Base-by-base conservation (phyloP, 768 basidiomycete species). In the Myochromella boudieri region DNA sequence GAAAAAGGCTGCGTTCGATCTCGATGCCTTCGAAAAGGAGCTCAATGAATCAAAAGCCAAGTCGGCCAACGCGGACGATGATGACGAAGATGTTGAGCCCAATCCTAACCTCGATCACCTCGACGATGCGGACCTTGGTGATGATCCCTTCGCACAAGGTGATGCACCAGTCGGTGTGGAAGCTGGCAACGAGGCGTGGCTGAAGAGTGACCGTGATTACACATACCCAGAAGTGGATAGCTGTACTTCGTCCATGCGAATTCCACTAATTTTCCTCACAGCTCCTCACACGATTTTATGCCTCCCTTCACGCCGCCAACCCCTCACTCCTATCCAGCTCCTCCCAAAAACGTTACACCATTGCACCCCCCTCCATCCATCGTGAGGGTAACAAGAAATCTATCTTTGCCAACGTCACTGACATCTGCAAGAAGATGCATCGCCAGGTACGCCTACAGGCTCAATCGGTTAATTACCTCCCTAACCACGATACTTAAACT, bases 381-480 rank as follows among this genome's bases (percentile, higher is more conserved):
- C 80, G 91, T 60, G 97, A 99, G 78, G 97, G 89, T 53, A 95
- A 94, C 74, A 97, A 97, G 71, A 95, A 94, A 70, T 85, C 92
- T 34, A 89, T 97, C 54, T 99, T 99, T 56, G 90, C 94, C 56
- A 99, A 99, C 68, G 80, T 99, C 47, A 84, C 85, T 51, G 95
- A 99, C 63, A 99, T 99, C 54, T 98, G 95, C 80, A 93, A 87
- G 70, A 85, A 91, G 62, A 98, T 99, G 95, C 95, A 97, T 72
- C 80, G 95, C 65, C 79, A 76, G 65, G 77, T 72, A 36, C 24
- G 68, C 53, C n/a, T 28, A n/a, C 41, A 26, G 22, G 14, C 4
- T 37, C 12, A 1, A 20, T 17, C 20, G 3, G 1, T 32, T 6
- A 6, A 11, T n/a, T 4, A 28, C 14, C 20, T 36, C 7, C 36